Evolutionary conservation across 371 early-diverging fungal species (phyloP).

Genomic region (Apophysomyces ossiformis): DNA sequence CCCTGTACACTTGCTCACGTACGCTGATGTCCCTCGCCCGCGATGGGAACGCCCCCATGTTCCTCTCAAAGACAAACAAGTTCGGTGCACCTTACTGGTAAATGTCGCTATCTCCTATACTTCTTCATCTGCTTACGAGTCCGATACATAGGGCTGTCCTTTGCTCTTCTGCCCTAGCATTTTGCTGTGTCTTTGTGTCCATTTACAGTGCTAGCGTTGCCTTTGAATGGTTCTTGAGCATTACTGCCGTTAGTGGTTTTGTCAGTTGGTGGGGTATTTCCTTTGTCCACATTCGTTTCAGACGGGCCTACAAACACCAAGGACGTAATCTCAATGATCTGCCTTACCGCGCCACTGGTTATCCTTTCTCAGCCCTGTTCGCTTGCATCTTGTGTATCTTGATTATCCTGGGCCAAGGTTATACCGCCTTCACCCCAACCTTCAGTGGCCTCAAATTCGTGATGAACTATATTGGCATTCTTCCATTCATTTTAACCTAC

Average conservation of each 20-base stretch:
- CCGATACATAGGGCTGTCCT: conserved; percentile 36
- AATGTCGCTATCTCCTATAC: background rate
- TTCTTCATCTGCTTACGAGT: background rate
- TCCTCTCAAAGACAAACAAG: conserved; percentile 45
- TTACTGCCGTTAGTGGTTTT: conserved; percentile 73
- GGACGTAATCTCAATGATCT: conserved; percentile 62
- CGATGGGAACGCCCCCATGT: conserved; percentile 62
- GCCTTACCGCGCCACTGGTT: conserved; percentile 69
- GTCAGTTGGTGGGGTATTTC: conserved; percentile 78
- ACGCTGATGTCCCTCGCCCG: conserved; percentile 62
- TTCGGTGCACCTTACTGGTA: conserved; percentile 60
- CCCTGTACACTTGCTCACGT: conserved; percentile 66
- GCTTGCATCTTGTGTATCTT: conserved; percentile 44
- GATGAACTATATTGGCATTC: conserved; percentile 40
- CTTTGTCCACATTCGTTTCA: conserved; percentile 77
- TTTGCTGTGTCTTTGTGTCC: conserved; percentile 53
- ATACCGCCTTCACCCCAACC: conserved; percentile 34
- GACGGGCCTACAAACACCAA: conserved; percentile 71
- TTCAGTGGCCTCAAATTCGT: conserved; percentile 27
- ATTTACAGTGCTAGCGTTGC: conserved; percentile 52
- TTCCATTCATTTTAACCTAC: conserved; percentile 40
- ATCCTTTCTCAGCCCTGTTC: conserved; percentile 65
- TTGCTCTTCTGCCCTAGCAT: conserved; percentile 57
- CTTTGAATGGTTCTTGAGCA: conserved; percentile 69
- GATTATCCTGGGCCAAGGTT: conserved; percentile 58